Percentiles rank a stretch among this genome's conserved stretches.
phyloP scores from a whole-genome alignment of 257 asterid species.

The Ocimum tenuiflorum region DNA sequence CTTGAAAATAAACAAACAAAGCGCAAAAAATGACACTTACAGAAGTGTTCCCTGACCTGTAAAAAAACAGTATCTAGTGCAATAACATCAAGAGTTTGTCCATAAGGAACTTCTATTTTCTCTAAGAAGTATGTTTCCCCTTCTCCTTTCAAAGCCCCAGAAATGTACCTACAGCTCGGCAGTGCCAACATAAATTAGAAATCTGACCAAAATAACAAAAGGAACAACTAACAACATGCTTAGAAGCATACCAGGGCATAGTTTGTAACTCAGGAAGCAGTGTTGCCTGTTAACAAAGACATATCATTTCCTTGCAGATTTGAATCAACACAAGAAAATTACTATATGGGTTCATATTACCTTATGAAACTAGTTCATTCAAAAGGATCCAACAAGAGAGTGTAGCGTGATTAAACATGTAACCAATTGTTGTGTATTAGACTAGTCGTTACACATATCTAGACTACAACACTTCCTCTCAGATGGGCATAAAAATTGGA shows the following conservation, averaged over 20 bases:
- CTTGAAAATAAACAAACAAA: background rate
- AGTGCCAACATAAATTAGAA: conserved; percentile 12
- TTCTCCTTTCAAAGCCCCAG: conserved; percentile 29
- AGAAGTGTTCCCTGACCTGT: conserved; percentile 32
- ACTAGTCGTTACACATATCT: background rate
- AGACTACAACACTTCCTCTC: background rate
- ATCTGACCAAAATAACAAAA: background rate
- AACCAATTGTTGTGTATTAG: background rate
- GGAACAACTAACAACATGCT: background rate
- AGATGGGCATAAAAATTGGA: conserved; percentile 5
- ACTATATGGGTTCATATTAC: background rate
- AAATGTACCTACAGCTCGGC: conserved; percentile 39
- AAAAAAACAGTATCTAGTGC: conserved; percentile 40
- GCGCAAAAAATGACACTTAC: background rate
- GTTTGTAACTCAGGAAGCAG: conserved; percentile 28
- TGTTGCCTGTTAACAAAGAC: conserved; percentile 44
- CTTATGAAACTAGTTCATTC: background rate
- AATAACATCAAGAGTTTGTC: conserved; percentile 43
- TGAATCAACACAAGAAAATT: background rate
- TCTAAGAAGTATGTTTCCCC: conserved; percentile 30
- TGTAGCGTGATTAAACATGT: background rate
- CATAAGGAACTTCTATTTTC: conserved; percentile 29
- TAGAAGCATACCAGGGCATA: conserved; percentile 45
- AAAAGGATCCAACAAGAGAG: background rate
- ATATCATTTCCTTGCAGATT: conserved; percentile 7